These are phyloP conservation scores for Piloderma croceum DNA, from an alignment of 768 basidiomycete species.

Conservation along the genomic window DNA sequence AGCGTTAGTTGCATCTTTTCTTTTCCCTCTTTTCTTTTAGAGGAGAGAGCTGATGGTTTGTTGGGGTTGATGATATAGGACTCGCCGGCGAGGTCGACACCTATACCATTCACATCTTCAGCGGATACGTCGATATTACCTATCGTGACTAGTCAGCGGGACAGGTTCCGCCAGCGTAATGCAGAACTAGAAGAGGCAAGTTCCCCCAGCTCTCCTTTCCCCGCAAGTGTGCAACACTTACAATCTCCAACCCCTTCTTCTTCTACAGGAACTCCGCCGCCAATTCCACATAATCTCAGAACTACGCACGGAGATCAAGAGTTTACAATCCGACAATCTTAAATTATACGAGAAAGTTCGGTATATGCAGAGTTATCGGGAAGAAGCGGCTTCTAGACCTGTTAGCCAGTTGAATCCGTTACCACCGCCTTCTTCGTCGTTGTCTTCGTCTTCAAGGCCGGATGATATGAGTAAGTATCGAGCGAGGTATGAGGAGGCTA, in stretches of 20 bases:
- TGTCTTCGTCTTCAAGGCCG: no score
- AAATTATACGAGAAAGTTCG: constrained; percentile 98
- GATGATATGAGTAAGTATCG: constrained; percentile 88
- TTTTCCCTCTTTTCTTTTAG: neutral
- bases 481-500: constrained; percentile 89
- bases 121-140: constrained; percentile 96
- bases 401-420: constrained; percentile 67
- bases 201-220: constrained; percentile 3
- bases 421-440: constrained; percentile 38
- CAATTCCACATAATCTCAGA: constrained; percentile 95
- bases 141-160: constrained; percentile 95
- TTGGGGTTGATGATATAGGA: constrained; percentile 15
- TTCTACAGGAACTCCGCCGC: constrained; percentile 77
- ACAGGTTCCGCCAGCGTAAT: constrained; percentile 96
- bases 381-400: constrained; percentile 51
- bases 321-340: constrained; percentile 89
- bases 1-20: constrained; percentile 26
- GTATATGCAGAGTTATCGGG: constrained; percentile 95
- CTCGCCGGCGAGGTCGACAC: constrained; percentile 44
- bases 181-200: constrained; percentile 91
- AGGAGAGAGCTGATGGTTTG: neutral
- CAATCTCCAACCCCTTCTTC: neutral
- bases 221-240: neutral
- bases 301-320: constrained; percentile 86
- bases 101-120: constrained; percentile 65